These are phyloP conservation scores for Paramecium sexaurelia DNA, from an alignment of 73 alveolate species.

Conservation along the genomic window DNA sequence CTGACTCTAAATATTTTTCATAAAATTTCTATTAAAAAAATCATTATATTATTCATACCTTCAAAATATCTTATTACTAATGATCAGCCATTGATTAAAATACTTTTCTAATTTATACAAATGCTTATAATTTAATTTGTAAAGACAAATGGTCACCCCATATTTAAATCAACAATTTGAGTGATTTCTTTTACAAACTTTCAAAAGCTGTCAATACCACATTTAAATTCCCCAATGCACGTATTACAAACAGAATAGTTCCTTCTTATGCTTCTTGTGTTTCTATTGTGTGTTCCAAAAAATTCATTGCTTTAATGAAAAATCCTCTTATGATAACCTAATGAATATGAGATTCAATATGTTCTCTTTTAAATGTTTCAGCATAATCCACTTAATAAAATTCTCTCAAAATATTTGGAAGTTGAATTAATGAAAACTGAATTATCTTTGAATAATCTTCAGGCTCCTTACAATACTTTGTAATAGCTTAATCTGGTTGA, in stretches of 20 bases:
- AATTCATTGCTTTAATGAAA: background rate
- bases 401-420: background rate
- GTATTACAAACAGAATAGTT: background rate
- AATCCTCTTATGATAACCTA: constrained; percentile 26
- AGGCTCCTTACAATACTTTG: background rate
- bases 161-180: background rate
- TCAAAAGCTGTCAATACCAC: background rate
- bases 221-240: constrained; percentile 9
- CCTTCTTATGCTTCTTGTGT: background rate
- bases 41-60: background rate
- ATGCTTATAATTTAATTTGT: background rate
- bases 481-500: background rate
- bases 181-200: background rate
- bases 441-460: constrained; percentile 7
- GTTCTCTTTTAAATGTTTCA: background rate
- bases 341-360: constrained; percentile 12
- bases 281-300: background rate
- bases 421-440: background rate
- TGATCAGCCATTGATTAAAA: background rate
- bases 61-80: background rate
- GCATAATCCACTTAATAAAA: constrained; percentile 1
- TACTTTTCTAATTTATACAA: background rate
- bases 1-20: background rate
- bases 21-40: background rate
- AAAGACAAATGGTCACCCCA: constrained; percentile 16